These are phyloP conservation scores for Pyrenophora tritici-repentis DNA, from an alignment of 2,329 filamentous ascomycete species.

Conservation along the genomic window DNA sequence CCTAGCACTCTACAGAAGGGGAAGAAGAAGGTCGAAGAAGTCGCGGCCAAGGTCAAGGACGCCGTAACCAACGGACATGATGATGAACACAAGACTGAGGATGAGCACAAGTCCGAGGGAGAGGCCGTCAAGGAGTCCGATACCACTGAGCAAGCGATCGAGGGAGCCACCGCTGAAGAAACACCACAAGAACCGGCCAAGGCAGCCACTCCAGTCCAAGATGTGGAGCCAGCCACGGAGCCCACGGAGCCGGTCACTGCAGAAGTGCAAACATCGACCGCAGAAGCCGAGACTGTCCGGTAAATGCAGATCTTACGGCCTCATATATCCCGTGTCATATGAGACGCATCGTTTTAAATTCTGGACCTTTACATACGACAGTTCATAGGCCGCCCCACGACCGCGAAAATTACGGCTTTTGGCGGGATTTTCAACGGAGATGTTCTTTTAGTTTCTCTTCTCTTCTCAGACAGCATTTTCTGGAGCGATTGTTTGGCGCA, in stretches of 20 bases:
- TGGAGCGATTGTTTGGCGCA: slow-evolving; percentile 40
- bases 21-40: slow-evolving; percentile 46
- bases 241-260: slow-evolving; percentile 14
- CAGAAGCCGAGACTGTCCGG: slow-evolving; percentile 29
- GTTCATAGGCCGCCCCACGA: background rate
- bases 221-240: slow-evolving; percentile 24
- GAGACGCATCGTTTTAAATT: no score
- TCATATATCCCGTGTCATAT: background rate
- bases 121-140: slow-evolving; percentile 17
- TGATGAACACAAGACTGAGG: slow-evolving; percentile 13
- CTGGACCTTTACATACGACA: no score
- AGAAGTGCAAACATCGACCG: slow-evolving; percentile 32
- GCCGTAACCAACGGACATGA: slow-evolving; percentile 36
- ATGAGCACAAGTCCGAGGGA: slow-evolving; percentile 21
- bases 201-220: slow-evolving; percentile 22
- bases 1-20: slow-evolving; percentile 37
- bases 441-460: slow-evolving; percentile 14
- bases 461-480: slow-evolving; percentile 41
- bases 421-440: background rate
- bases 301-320: slow-evolving; percentile 11
- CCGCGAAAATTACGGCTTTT: background rate
- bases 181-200: slow-evolving; percentile 10
- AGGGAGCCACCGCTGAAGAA: slow-evolving; percentile 9
- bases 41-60: slow-evolving; percentile 42
- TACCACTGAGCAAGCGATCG: slow-evolving; percentile 9